phyloP scores from a whole-genome alignment of 2,329 filamentous ascomycete genomes.

The Pseudocercospora fuligena region DNA sequence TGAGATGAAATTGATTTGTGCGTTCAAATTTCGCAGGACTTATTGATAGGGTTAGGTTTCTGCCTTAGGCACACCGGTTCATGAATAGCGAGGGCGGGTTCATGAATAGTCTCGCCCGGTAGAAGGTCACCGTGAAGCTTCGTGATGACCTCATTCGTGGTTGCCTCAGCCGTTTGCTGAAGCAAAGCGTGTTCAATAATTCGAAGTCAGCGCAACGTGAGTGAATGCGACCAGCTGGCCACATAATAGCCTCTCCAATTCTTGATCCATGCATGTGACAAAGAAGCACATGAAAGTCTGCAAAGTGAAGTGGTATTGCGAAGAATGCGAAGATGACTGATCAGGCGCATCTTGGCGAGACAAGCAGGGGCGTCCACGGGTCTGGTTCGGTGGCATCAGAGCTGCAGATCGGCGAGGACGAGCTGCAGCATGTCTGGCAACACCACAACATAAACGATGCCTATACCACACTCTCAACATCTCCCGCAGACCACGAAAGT shows the following conservation, averaged over 20 bases:
- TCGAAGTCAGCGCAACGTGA: background rate
- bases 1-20: too few species aligned
- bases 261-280: background rate
- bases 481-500: background rate
- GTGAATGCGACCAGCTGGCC: background rate
- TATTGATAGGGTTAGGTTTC: too few species aligned
- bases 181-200: background rate
- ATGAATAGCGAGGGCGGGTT: too few species aligned
- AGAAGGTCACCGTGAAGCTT: background rate
- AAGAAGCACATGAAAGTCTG: background rate
- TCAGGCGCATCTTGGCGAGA: slow-evolving; percentile 2
- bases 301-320: background rate
- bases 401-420: slow-evolving; percentile 1
- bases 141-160: background rate
- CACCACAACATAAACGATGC: background rate
- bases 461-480: background rate
- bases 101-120: too few species aligned
- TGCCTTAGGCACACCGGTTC: too few species aligned
- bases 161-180: slow-evolving; percentile 6
- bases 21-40: too few species aligned
- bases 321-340: slow-evolving; percentile 6
- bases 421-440: background rate
- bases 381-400: background rate
- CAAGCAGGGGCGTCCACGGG: background rate
- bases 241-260: too few species aligned